Evolutionary conservation across 352 stramenopile species (phyloP), one percentile per base, ranked within the genome.

Genomic region (Globisporangium alternatum): DNA sequence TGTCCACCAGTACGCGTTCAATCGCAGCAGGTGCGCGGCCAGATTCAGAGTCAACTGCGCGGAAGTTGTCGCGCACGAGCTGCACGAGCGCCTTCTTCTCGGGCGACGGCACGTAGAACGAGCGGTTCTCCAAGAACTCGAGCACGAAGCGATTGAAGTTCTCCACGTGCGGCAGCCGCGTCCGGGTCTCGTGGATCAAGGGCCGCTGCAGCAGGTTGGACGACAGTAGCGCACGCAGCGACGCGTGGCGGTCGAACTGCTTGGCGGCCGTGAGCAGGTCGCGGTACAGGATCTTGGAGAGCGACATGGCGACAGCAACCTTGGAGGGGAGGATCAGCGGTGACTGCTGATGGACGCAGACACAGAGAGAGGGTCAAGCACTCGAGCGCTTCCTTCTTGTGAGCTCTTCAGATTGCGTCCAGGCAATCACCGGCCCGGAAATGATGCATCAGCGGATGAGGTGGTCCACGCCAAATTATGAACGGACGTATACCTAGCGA

Each of bases 81-180:
- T 75, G 56, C 41, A 66, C 44, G 22, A 86, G 68, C 45, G 70
- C 65, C 35, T 69, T 66, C 33, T 75, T 74, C 35, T 62, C 33
- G 3, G 35, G 6, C 28, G 76, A 83, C 30, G 86, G 86, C 66
- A 91, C 28, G 68, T 93, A 95, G 64, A 90, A 90, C 56, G 83
- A 80, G 19, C 67, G 68, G 64, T 78, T 71, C 28, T 75, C 68
- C 25, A 89, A 75, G 65, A 77, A 93, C 21, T 73, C 67, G 49
- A 78, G 49, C 41, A 93, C 60, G 9, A 61, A 61, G 52, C 77
- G 77, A 66, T 93, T 91, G 60, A 82, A 89, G n/a, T 71, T 65
- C 44, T 89, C 78, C 19, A 79, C 66, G 66, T 91, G 82, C 53
- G 73, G 74, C 65, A 85, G 54, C 22, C 67, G 78, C 58, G 73